Evolutionary conservation across 2,329 filamentous ascomycete species (phyloP).

Genomic region (Coniella vitis): DNA sequence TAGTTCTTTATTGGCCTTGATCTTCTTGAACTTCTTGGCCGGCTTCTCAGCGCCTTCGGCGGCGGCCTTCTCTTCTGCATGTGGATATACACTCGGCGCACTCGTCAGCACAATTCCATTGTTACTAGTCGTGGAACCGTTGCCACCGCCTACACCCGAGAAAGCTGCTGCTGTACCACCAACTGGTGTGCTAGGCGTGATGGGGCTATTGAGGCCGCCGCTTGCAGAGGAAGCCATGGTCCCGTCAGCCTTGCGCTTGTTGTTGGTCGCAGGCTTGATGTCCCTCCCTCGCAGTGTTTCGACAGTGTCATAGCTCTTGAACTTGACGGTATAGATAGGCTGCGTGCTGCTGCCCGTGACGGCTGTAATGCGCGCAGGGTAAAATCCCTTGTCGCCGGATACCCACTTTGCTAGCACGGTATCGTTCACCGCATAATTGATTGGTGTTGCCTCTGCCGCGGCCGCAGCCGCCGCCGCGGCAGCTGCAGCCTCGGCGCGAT

Average conservation of each 20-base stretch:
- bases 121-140: constrained; percentile 26
- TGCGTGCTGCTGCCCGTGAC: constrained; percentile 88
- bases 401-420: constrained; percentile 85
- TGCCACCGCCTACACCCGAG: constrained; percentile 29
- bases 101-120: constrained; percentile 47
- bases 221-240: constrained; percentile 29
- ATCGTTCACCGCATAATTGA: constrained; percentile 79
- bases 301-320: constrained; percentile 82
- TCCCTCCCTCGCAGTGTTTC: constrained; percentile 79
- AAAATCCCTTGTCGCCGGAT: constrained; percentile 82
- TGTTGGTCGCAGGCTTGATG: constrained; percentile 69
- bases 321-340: constrained; percentile 90
- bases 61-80: constrained; percentile 59
- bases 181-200: constrained; percentile 6
- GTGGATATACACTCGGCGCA: constrained; percentile 49
- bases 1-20: constrained; percentile 83
- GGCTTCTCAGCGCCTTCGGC: constrained; percentile 65
- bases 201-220: constrained; percentile 6
- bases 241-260: constrained; percentile 82
- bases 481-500: constrained; percentile 26
- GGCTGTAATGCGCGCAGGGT: constrained; percentile 85
- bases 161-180: constrained; percentile 29
- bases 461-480: constrained; percentile 11
- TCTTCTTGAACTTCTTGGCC: constrained; percentile 77
- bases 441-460: constrained; percentile 25